Evolutionary conservation across 495 filamentous ascomycete genomes (phyloP), one percentile per base, ranked within the genome.

Genomic region (Neohortaea acidophila): DNA sequence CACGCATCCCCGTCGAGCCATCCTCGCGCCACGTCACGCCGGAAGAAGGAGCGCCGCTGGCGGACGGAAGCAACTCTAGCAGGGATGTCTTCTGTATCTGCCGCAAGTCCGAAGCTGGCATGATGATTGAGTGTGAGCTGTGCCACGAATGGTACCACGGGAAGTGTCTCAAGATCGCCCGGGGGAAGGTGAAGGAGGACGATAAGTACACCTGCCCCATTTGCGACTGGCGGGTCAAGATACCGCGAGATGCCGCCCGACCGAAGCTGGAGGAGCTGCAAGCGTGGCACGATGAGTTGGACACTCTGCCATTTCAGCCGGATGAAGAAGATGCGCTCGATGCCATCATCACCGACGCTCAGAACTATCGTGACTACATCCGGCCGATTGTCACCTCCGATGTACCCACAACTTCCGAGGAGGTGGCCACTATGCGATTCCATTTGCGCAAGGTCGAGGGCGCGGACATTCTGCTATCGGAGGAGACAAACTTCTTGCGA

Each of bases 111-210:
- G 89, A 99, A 57, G 83, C 87, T 24, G 89, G 89, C 17, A 87
- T 94, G 80, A 99, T 99, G 89, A 94, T 99, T 47, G 89, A 99
- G 55, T 99, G 89, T 59, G 87, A 94, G 57, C 64, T 93, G 23
- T 99, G 89, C 58, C 85, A 93, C 48, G 89, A 99, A 61, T 99
- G 89, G 89, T 99, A 99, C 51, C 89, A 99, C 51, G 84, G 87
- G 26, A 96, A 94, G 59, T 99, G 89, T 54, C 68, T 99, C 24
- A 99, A 99, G 65, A 94, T 99, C 42, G 91, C 91, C 12, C 72
- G 89, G 30, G 89, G 89, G 11, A 96, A 94, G 51, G 81, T 96
- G 43, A 96, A 94, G 62, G 89, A 96, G 50, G 86, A 92, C 41
- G 91, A 96, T 49, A 91, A 92, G 54, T 99, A 93, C 60, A 96